These are phyloP conservation scores for Pugionium dolabratum DNA, from an alignment of 345 rosid species.

Conservation along the genomic window DNA sequence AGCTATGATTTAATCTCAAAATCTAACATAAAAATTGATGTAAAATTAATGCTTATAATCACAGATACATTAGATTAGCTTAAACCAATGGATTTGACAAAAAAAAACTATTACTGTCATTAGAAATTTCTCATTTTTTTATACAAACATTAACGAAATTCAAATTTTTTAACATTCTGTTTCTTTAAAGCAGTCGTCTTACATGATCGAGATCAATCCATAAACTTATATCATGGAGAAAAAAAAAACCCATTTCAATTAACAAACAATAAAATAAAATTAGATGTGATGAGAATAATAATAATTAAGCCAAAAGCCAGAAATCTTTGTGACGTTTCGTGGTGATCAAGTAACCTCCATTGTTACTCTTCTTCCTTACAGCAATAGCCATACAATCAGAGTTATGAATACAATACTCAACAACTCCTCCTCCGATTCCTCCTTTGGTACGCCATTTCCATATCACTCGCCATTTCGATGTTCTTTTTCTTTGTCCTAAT, in stretches of 20 bases:
- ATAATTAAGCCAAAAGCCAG: conserved; percentile 84
- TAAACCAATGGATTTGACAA: no score
- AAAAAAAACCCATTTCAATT: neutral
- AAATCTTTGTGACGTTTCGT: conserved; percentile 96
- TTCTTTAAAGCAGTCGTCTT: no score
- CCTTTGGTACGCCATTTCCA: conserved; percentile 65
- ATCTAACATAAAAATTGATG: no score
- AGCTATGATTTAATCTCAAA: no score
- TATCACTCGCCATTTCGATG: conserved; percentile 75
- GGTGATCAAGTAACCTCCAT: conserved; percentile 94
- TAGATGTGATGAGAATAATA: neutral
- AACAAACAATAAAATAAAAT: conserved; percentile 1
- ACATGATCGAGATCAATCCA: no score
- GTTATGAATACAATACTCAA: conserved; percentile 88
- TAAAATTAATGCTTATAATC: no score
- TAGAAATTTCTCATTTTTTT: no score
- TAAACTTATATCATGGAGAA: no score
- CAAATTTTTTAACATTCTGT: no score
- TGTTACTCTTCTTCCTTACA: conserved; percentile 84
- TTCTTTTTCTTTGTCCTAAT: conserved; percentile 73
- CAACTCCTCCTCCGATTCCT: conserved; percentile 49
- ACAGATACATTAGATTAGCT: no score
- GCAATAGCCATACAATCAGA: conserved; percentile 94
- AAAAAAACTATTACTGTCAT: no score
- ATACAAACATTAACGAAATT: no score